A percentile compares a stretch with the other conserved stretches of the same genome.
Conservation (phyloP, 106 monocot species). For the Chionographis japonica region DNA sequence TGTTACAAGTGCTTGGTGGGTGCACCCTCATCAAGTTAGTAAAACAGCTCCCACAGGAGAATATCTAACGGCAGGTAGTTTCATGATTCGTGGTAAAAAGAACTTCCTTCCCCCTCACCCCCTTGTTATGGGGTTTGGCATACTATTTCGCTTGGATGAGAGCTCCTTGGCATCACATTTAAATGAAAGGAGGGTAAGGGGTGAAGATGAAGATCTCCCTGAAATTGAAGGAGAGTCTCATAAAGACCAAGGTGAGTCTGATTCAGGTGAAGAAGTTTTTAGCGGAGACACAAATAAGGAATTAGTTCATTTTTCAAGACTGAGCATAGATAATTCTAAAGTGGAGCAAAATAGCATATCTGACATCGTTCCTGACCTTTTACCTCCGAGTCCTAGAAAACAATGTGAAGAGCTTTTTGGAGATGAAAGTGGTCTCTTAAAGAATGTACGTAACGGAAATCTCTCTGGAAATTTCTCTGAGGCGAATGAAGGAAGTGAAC, state of each 20-base stretch:
- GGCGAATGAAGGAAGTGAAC: slow-evolving; percentile 25
- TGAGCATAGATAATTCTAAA: slow-evolving; percentile 3
- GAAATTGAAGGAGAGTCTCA: slow-evolving; percentile 37
- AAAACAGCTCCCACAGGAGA: slow-evolving; percentile 99
- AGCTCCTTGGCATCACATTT: slow-evolving; percentile 92
- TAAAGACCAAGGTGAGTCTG: slow-evolving; percentile 37
- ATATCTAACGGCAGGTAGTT: slow-evolving; percentile 96
- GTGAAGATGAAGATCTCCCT: slow-evolving; percentile 66
- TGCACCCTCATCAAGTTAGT: slow-evolving; percentile 98
- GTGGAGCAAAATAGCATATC: slow-evolving; percentile 1
- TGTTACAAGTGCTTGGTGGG: slow-evolving; percentile 99
- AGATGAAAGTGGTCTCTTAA: slow-evolving; percentile 5
- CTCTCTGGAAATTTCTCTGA: neutral
- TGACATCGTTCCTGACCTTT: neutral
- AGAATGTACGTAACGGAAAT: slow-evolving; percentile 2
- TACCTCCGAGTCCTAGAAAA: neutral
- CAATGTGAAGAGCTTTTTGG: slow-evolving; percentile 7
- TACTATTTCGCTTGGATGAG: slow-evolving; percentile 95
- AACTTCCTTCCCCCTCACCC: slow-evolving; percentile 97
- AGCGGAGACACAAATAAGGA: slow-evolving; percentile 20
- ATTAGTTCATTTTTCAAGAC: slow-evolving; percentile 7
- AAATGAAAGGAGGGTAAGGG: slow-evolving; percentile 94
- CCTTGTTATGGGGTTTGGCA: slow-evolving; percentile 96
- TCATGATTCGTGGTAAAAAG: slow-evolving; percentile 98
- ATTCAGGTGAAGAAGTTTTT: slow-evolving; percentile 40